Evolutionary conservation across 2,329 filamentous ascomycete species (phyloP), one percentile per base, ranked within the genome.

Genomic region (Corinectria fuckeliana): DNA sequence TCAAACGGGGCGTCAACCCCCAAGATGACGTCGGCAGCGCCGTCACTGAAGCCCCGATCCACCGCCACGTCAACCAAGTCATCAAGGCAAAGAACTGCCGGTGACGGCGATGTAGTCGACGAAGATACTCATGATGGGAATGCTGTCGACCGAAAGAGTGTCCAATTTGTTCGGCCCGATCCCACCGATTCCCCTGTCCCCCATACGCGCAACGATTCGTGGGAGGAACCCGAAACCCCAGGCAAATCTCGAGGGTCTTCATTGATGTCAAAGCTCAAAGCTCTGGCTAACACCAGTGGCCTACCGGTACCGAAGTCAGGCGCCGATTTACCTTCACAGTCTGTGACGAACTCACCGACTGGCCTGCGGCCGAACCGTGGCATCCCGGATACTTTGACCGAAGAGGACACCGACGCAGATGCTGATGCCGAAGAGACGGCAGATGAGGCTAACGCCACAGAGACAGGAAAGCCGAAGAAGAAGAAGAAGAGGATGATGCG

Each of bases 341-440:
- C 83, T 8, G 72, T 77, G 11, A 69, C 78, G 5, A 81, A 75
- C 63, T 85, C 85, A 10, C 84, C 86, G 2, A 79, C 78, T 1
- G 69, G 75, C 6, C 70, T 76, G 2, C 79, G 82, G 36, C 69
- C 75, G 20, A 77, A 78, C 26, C 77, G 81, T 45, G 79, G 80
- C 56, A 79, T 86, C 63, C 84, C 84, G 9, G 79, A 82, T 18
- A 85, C 82, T 1, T 73, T 87, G 55, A 75, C 78, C 39, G 84
- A 85, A 64, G 82, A 83, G 57, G 73, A 77, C 59, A 74, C 73
- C 8, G 76, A 81, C 41, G 79, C 79, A 23, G 83, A 85, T 59
- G 84, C 90, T 1, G 92, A 95, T 73, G 91, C 89, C 1, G 93
- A 96, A 72, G 92, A 95, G 72, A 96, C 92, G 42, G 91, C 88